A percentile compares a stretch with the other conserved stretches of the same genome.
Evolutionary conservation across 495 filamentous ascomycete species (phyloP).

Genomic region (Aspergillus sclerotiicarbonarius): DNA sequence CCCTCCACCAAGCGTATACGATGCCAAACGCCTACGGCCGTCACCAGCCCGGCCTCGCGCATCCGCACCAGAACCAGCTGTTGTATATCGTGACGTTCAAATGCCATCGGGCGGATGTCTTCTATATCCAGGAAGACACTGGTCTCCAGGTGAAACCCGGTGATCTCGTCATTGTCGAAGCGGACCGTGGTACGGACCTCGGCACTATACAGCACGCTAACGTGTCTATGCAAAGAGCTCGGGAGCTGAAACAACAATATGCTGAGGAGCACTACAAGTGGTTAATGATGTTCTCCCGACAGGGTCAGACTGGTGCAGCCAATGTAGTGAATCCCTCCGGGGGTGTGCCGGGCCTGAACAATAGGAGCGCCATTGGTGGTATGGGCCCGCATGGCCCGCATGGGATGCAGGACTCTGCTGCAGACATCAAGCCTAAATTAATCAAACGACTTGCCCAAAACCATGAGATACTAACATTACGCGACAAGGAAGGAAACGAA

Average conservation of each 20-base stretch:
- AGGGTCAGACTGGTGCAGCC: constrained; percentile 60
- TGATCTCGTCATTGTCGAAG: constrained; percentile 95
- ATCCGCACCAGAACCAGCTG: constrained; percentile 75
- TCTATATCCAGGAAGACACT: constrained; percentile 93
- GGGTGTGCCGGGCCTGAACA: constrained; percentile 47
- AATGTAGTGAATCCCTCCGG: constrained; percentile 43
- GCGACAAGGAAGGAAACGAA: constrained; percentile 95
- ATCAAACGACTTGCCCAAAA: constrained; percentile 90
- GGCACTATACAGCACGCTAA: constrained; percentile 88
- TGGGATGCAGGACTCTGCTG: constrained; percentile 70
- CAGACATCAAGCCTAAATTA: constrained; percentile 88
- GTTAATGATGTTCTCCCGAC: constrained; percentile 93
- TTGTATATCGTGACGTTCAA: constrained; percentile 95
- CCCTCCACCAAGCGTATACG: constrained; percentile 56
- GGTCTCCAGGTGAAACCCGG: constrained; percentile 86
- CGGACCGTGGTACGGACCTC: constrained; percentile 91
- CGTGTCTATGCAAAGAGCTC: constrained; percentile 77
- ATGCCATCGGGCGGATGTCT: constrained; percentile 88
- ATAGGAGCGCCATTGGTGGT: constrained; percentile 64
- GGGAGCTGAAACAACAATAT: constrained; percentile 82
- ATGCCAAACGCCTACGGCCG: constrained; percentile 48
- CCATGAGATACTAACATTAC: constrained; percentile 81
- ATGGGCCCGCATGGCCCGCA: constrained; percentile 71
- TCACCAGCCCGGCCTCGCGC: constrained; percentile 60
- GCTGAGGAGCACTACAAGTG: constrained; percentile 92